phyloP scores from a whole-genome alignment of 2,329 filamentous ascomycete genomes.

The Fusarium abutilonis region DNA sequence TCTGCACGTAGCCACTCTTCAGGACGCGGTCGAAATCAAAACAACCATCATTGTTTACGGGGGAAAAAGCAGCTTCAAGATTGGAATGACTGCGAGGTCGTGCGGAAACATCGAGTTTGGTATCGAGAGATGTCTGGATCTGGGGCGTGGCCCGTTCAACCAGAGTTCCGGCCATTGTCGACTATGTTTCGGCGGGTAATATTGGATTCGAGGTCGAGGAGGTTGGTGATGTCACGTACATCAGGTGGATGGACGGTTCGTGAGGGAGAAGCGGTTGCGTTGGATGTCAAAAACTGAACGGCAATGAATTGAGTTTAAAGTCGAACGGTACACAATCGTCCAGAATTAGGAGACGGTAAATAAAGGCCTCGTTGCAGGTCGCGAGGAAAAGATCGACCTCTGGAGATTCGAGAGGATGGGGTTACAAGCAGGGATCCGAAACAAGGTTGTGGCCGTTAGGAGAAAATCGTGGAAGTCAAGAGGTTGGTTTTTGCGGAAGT shows the following conservation, averaged over 20 bases:
- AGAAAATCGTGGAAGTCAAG: conserved; percentile 24
- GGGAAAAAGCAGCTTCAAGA: conserved; percentile 76
- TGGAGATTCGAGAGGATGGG: conserved; percentile 33
- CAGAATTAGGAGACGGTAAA: conserved; percentile 2
- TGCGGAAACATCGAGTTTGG: conserved; percentile 30
- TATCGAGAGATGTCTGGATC: conserved; percentile 21
- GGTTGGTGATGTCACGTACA: conserved; percentile 32
- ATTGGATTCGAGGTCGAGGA: conserved; percentile 10
- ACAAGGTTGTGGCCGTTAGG: conserved; percentile 22
- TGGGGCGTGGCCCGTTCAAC: conserved; percentile 35
- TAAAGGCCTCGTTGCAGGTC: conserved; percentile 22
- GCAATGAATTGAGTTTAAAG: conserved; percentile 1
- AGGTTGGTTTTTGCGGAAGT: conserved; percentile 7
- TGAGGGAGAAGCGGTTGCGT: conserved; percentile 4
- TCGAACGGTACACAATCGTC: conserved; percentile 1
- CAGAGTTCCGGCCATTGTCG: conserved; percentile 41
- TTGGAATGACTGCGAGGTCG: conserved; percentile 46
- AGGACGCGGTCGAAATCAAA: conserved; percentile 96
- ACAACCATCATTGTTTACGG: conserved; percentile 92
- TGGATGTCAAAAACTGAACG: conserved; percentile 5
- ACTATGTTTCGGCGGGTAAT: conserved; percentile 22
- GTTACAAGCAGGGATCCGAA: conserved; percentile 39
- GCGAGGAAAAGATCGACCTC: conserved; percentile 26
- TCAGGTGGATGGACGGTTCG: conserved; percentile 22
- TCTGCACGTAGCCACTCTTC: conserved; percentile 86